phyloP scores from a whole-genome alignment of 1,284 basidiomycete genomes.

The Leccinum insolens region DNA sequence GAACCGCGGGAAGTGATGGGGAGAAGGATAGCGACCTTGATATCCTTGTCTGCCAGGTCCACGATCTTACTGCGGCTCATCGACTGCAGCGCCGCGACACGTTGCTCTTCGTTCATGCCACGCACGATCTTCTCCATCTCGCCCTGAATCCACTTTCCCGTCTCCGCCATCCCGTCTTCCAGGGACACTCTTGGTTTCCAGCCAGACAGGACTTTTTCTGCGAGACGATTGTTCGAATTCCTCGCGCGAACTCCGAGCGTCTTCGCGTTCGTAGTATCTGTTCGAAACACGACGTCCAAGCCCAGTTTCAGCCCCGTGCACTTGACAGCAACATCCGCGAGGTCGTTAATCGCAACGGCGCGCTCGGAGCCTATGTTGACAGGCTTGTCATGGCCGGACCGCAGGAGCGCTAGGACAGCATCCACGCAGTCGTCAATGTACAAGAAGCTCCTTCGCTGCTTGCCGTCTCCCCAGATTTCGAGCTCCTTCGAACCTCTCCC shows the following conservation, averaged over 20 bases:
- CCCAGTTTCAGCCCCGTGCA: constrained; percentile 35
- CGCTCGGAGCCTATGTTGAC: constrained; percentile 58
- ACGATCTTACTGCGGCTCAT: constrained; percentile 41
- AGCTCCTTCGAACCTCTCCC: constrained; percentile 26
- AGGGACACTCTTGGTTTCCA: constrained; percentile 48
- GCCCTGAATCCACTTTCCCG: constrained; percentile 48
- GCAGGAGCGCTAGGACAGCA: constrained; percentile 47
- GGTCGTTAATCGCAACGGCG: constrained; percentile 45
- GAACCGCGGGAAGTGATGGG: constrained; percentile 58
- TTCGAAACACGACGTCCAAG: constrained; percentile 33
- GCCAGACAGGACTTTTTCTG: constrained; percentile 31
- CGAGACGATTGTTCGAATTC: constrained; percentile 53
- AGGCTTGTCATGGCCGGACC: constrained; percentile 37
- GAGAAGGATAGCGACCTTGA: constrained; percentile 54
- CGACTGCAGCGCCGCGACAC: constrained; percentile 19
- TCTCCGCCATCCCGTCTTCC: constrained; percentile 48
- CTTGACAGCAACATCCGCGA: constrained; percentile 45
- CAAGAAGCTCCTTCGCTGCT: constrained; percentile 56
- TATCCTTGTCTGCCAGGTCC: constrained; percentile 37
- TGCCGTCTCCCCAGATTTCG: constrained; percentile 62
- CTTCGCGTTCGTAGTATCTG: constrained; percentile 26
- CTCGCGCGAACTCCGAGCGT: constrained; percentile 53
- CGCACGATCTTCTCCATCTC: constrained; percentile 38
- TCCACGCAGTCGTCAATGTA: constrained; percentile 56
- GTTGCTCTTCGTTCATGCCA: constrained; percentile 10